phyloP scores from a whole-genome alignment of 495 filamentous ascomycete genomes.

The Penicillium cosmopolitanum region DNA sequence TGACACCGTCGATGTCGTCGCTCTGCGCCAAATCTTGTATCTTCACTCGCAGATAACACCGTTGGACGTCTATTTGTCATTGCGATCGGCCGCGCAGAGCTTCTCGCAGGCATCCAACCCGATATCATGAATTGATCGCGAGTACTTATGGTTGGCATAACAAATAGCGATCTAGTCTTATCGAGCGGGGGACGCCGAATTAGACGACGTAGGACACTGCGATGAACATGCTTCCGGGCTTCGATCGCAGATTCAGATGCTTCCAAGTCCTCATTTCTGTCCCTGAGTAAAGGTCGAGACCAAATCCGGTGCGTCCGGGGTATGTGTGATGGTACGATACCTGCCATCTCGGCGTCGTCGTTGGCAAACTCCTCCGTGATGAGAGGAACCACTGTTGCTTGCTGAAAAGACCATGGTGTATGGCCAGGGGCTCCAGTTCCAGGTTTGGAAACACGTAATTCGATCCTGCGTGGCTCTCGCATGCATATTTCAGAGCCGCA shows the following conservation, averaged over 20 bases:
- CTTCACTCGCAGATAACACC: slow-evolving; percentile 4
- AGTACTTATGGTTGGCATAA: slow-evolving; percentile 33
- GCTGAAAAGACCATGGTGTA: slow-evolving; percentile 20
- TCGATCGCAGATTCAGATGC: slow-evolving; percentile 20
- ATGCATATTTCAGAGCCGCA: slow-evolving; percentile 36
- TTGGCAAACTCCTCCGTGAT: slow-evolving; percentile 26
- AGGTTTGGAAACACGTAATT: slow-evolving; percentile 18
- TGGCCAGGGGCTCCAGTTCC: slow-evolving; percentile 3
- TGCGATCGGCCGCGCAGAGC: slow-evolving; percentile 16
- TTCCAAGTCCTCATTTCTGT: slow-evolving; percentile 12
- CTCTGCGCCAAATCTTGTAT: slow-evolving; percentile 20
- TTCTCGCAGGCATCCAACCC: slow-evolving; percentile 27
- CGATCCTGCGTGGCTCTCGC: slow-evolving; percentile 19
- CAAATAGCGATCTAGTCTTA: slow-evolving; percentile 40
- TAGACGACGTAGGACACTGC: slow-evolving; percentile 34
- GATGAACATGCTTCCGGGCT: slow-evolving; percentile 23
- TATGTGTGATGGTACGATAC: slow-evolving; percentile 33
- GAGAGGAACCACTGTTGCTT: slow-evolving; percentile 25
- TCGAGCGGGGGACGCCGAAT: slow-evolving; percentile 41
- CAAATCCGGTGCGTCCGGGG: slow-evolving; percentile 29
- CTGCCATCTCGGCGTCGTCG: slow-evolving; percentile 38
- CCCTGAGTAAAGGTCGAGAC: slow-evolving; percentile 18
- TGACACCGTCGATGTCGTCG: slow-evolving; percentile 45
- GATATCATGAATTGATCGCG: slow-evolving; percentile 29
- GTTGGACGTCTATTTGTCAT: slow-evolving; percentile 8